These are phyloP conservation scores for Fraxinus cuspidata DNA, from an alignment of 257 asterid species.

Conservation along the genomic window DNA sequence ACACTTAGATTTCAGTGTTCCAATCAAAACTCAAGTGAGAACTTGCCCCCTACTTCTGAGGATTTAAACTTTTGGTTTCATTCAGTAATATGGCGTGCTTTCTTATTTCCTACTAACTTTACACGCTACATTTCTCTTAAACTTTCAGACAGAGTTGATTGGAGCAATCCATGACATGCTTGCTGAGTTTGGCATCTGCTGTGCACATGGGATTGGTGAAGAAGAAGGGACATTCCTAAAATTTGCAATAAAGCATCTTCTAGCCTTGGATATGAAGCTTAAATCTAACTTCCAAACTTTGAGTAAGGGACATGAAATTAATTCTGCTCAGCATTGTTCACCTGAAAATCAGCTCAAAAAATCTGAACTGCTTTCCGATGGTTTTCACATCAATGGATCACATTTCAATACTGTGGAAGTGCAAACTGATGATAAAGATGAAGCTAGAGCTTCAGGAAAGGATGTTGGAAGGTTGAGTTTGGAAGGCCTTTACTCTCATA, in stretches of 20 bases:
- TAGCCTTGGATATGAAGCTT: constrained; percentile 90
- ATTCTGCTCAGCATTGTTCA: constrained; percentile 36
- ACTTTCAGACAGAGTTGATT: constrained; percentile 72
- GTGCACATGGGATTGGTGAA: constrained; percentile 77
- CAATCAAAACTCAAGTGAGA: constrained; percentile 85
- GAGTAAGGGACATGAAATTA: constrained; percentile 52
- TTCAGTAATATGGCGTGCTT: constrained; percentile 18
- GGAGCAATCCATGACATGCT: constrained; percentile 95
- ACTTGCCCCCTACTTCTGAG: constrained; percentile 29
- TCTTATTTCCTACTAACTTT: constrained; percentile 19
- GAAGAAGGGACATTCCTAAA: constrained; percentile 86
- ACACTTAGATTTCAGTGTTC: constrained; percentile 55
- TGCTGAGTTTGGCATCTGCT: constrained; percentile 96
- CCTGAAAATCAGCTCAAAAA: constrained; percentile 42
- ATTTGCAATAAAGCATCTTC: constrained; percentile 89
- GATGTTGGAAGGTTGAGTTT: constrained; percentile 42
- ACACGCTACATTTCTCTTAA: constrained; percentile 22
- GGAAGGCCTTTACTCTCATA: constrained; percentile 38
- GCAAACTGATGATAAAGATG: constrained; percentile 41
- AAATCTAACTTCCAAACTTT: constrained; percentile 50
- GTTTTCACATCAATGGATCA: constrained; percentile 30
- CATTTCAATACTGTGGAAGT: constrained; percentile 38
- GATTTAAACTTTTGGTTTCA: constrained; percentile 23
- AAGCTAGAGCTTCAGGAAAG: constrained; percentile 30
- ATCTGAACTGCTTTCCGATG: constrained; percentile 41